Evolutionary conservation across 176 grass and related monocot genomes (phyloP).

Genomic region (Poa annua): DNA sequence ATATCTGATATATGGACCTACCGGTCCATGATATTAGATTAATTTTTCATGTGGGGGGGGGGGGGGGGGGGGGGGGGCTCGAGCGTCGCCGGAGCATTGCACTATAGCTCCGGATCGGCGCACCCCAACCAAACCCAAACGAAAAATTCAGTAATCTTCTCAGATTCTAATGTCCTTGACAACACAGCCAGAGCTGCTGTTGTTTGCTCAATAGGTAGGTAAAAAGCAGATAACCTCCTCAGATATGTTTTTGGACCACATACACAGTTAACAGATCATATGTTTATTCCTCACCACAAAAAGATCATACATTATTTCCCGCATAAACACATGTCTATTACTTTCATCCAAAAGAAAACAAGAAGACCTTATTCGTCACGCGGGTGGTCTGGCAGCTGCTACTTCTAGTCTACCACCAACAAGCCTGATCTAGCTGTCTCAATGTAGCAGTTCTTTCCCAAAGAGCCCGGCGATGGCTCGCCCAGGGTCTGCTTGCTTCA

Average conservation of each 20-base stretch:
- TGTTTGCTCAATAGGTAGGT: too few relatives aligned
- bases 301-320: not conserved
- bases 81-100: not conserved
- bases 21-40: not conserved
- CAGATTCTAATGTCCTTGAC: too few relatives aligned
- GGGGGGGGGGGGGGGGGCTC: too few relatives aligned
- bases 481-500: constrained; percentile 84
- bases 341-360: not conserved
- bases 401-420: constrained; percentile 13
- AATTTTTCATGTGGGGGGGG: too few relatives aligned
- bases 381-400: not conserved
- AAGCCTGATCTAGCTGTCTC: not conserved
- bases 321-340: not conserved
- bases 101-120: not conserved
- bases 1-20: not conserved
- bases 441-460: constrained; percentile 67
- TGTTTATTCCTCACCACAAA: not conserved
- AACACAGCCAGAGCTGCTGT: too few relatives aligned
- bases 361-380: constrained; percentile 23
- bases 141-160: not conserved
- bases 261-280: not conserved
- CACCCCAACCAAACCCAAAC: not conserved
- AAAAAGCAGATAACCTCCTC: too few relatives aligned
- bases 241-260: too few relatives aligned
- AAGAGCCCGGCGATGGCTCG: constrained; percentile 72